Base-by-base conservation (phyloP, 1,139 yeast genomes). In the Debaryomyces udenii region DNA sequence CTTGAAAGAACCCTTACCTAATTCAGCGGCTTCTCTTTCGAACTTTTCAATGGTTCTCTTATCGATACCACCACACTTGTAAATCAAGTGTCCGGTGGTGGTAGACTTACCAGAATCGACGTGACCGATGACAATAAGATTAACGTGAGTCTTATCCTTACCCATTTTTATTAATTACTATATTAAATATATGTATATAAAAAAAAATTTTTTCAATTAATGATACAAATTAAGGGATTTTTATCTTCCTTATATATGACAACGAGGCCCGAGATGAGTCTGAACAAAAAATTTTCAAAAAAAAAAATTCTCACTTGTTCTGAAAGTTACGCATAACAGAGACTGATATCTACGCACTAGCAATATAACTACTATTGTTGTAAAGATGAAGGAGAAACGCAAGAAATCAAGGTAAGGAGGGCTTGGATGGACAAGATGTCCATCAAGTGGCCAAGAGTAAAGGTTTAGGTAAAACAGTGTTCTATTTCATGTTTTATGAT, bases 91-190 rank as follows among this genome's bases (percentile, higher is more conserved):
- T 78, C 96, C 97, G 72, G 97, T 90, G 76, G 96, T 88, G 71
- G 96, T 89, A 58, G 96, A 89, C 80, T 89, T 89, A 81, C 96
- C 96, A 62, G 96, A 89, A 80, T 89, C 96, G 96, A 89, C 96
- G 94, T 90, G 98, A 78, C 98, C 98, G 76, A 91, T 91, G 74
- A 91, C 98, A 77, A 91, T 98, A 79, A 91, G 93, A 96, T 91
- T 91, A 78, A 91, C 86, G 88, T 91, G 98, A 78, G 81, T 70
- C 86, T 89, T 90, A 70, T 85, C 96, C 78, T 88, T 88, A 83
- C 96, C 93, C 91, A 63, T 63, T 43, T 44, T 53, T 37, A 40
- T 23, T 36, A 28, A 42, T 43, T 39, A 43, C 34, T 37, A 33
- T 40, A 31, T 34, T 15, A 30, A 32, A 31, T 20, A 35, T 27